These are phyloP conservation scores for Cucumis sativus DNA, from an alignment of 306 rosid genomes.

Conservation along the genomic window Cucumber_9930_V3 NC_026660.2:23658001-23658500, in stretches of 20 bases:
- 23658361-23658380: background rate
- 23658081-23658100: background rate
- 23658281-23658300: background rate
- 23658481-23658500: background rate
- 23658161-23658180: background rate
- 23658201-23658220: background rate
- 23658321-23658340: background rate
- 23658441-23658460: background rate
- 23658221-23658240: background rate
- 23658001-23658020: constrained; percentile 42
- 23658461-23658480: background rate
- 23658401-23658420: background rate
- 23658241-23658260: background rate
- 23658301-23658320: background rate
- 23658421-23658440: background rate
- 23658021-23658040: constrained; percentile 9
- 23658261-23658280: background rate
- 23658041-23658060: background rate
- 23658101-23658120: background rate
- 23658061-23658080: background rate
- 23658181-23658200: background rate
- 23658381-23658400: background rate
- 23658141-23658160: background rate
- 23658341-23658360: background rate
- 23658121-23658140: background rate